A percentile compares a stretch with the other conserved stretches of the same genome.
Evolutionary conservation across 225 moss, liverwort and hornwort species (phyloP).

Genomic region (Physcomitrellopsis africana): DNA sequence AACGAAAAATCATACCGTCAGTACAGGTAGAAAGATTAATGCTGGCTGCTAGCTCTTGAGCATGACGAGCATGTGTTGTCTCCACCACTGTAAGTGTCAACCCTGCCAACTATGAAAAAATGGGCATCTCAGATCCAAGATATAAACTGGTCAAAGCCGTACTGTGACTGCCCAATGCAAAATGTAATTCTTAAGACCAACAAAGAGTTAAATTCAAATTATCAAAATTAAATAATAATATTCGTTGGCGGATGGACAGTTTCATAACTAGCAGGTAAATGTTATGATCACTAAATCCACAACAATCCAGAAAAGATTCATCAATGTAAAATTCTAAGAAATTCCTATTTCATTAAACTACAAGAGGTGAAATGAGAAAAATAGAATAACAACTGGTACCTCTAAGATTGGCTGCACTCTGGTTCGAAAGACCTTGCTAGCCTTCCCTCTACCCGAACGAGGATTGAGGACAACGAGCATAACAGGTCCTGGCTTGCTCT

Average conservation of each 20-base stretch:
- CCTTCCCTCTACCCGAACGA: slow-evolving; percentile 68
- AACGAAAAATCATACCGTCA: slow-evolving; percentile 46
- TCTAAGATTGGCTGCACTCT: slow-evolving; percentile 74
- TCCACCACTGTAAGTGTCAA: slow-evolving; percentile 65
- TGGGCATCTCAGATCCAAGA: slow-evolving; percentile 8
- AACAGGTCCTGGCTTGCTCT: slow-evolving; percentile 50
- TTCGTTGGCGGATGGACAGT: too few relatives aligned
- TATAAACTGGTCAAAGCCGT: neutral
- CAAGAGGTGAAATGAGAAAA: neutral
- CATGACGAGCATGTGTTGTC: slow-evolving; percentile 69
- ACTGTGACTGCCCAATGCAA: too few relatives aligned
- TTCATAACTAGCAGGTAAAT: too few relatives aligned
- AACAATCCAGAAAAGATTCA: too few relatives aligned
- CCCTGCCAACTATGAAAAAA: slow-evolving; percentile 61
- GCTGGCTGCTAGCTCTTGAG: slow-evolving; percentile 66
- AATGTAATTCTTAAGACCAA: too few relatives aligned
- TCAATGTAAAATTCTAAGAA: too few relatives aligned
- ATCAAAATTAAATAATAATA: too few relatives aligned
- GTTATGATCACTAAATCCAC: too few relatives aligned
- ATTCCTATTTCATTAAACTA: too few relatives aligned
- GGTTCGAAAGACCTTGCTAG: slow-evolving; percentile 61
- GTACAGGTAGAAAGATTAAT: slow-evolving; percentile 63
- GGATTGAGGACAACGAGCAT: slow-evolving; percentile 75
- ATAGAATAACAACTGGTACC: slow-evolving; percentile 35
- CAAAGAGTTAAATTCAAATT: too few relatives aligned